Evolutionary conservation across 2,329 filamentous ascomycete genomes (phyloP), one percentile per base, ranked within the genome.

Genomic region (Alternaria sp.): DNA sequence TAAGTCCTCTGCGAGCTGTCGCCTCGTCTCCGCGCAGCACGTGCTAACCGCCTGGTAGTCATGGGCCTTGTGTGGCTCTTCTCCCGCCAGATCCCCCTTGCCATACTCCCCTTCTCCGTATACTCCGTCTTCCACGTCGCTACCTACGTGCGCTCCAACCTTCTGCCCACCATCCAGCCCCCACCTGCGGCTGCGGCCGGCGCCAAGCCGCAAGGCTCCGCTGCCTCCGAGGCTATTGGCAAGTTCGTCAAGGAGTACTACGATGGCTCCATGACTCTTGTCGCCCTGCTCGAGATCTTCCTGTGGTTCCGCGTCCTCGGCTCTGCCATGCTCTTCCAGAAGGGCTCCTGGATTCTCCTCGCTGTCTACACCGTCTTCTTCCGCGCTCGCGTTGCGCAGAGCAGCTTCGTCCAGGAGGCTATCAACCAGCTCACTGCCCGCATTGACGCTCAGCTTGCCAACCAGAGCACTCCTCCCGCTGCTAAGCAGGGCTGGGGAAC

Each of bases 91-190:
- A 91, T 96, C 75, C 90, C 93, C 41, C 87, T 97, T 73, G 96
- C 96, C 60, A 88, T 99, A 75, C 88, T 97, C 60, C 96, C 96
- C 26, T 99, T 97, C 84, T 90, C 90, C 73, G 93, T 99, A 82
- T 99, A 98, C 88, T 98, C 95, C 63, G 83, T 98, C 82, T 99
- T 99, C 90, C 96, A 99, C 84, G 94, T 98, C 72, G 93, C 94
- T 66, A 98, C 96, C 70, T 99, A 99, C 84, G 92, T 92, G 70
- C 94, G 96, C 81, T 92, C 92, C 80, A 97, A 97, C 84, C 84
- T 99, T 70, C 92, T 99, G 74, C 96, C 96, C 65, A 93, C 92
- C 68, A 79, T 99, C 74, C 87, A 91, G 75, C 92, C 94, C 15
- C 87, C 89, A 63, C 84, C 86, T 69, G 75, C 67, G 37, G 82